phyloP scores from a whole-genome alignment of 1,284 basidiomycete genomes.

The Agaricales sp. region DNA sequence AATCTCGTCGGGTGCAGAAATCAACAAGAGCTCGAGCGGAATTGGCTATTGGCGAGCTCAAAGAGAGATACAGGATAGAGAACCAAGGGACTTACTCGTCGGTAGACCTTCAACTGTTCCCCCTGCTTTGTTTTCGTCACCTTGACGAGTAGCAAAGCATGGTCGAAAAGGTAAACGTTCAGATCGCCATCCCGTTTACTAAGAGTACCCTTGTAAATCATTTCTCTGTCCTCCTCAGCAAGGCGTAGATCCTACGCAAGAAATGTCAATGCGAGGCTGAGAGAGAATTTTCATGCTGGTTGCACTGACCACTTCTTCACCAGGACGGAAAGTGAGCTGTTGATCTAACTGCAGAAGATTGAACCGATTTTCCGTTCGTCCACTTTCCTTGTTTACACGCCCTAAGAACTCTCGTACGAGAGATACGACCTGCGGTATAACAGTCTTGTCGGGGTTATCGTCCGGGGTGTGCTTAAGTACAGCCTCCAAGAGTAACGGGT shows the following conservation, averaged over 20 bases:
- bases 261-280: slow-evolving; percentile 2
- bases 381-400: slow-evolving; percentile 88
- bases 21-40: slow-evolving; percentile 86
- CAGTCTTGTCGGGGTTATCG: slow-evolving; percentile 80
- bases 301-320: slow-evolving; percentile 67
- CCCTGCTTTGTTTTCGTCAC: slow-evolving; percentile 76
- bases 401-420: slow-evolving; percentile 78
- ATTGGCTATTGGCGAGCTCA: slow-evolving; percentile 58
- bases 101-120: slow-evolving; percentile 91
- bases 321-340: slow-evolving; percentile 78
- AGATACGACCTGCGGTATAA: slow-evolving; percentile 72
- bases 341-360: slow-evolving; percentile 86
- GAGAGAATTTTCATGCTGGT: background rate
- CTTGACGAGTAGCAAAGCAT: slow-evolving; percentile 94
- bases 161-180: slow-evolving; percentile 93
- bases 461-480: slow-evolving; percentile 91
- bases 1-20: slow-evolving; percentile 73
- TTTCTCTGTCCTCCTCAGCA: slow-evolving; percentile 79
- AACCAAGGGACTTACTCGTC: slow-evolving; percentile 51
- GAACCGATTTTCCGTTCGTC: slow-evolving; percentile 89
- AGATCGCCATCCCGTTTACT: slow-evolving; percentile 92
- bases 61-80: slow-evolving; percentile 4
- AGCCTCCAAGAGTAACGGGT: slow-evolving; percentile 89
- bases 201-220: slow-evolving; percentile 90
- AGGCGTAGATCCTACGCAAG: slow-evolving; percentile 69